Percentiles rank a stretch among this genome's conserved stretches.
These are phyloP conservation scores for Trypanosomatidae sp. DNA, from an alignment of 208 protist genomes.

Conservation along the genomic window DNA sequence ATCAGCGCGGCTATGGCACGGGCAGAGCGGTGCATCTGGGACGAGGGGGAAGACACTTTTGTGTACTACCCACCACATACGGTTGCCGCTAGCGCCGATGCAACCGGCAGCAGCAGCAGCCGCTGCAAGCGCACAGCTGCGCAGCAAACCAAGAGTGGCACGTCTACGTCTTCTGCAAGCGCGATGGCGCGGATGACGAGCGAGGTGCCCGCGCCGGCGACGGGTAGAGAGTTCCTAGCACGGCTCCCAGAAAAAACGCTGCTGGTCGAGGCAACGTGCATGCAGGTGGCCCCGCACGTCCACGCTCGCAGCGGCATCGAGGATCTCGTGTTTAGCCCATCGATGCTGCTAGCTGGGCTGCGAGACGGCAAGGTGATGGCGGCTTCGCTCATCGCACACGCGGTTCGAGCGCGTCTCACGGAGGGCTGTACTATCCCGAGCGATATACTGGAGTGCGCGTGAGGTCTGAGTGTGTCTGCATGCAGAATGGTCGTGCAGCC, in stretches of 20 bases:
- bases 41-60: constrained; percentile 40
- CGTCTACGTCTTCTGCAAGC: constrained; percentile 1
- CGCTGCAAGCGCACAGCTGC: neutral
- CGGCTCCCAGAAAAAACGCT: constrained; percentile 24
- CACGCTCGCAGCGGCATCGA: constrained; percentile 38
- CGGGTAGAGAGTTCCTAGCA: constrained; percentile 12
- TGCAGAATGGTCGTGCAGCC: neutral
- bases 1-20: constrained; percentile 23
- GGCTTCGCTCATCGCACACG: constrained; percentile 51
- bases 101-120: neutral
- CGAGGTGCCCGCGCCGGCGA: constrained; percentile 13
- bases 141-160: neutral
- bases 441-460: constrained; percentile 9
- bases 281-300: constrained; percentile 45
- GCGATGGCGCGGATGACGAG: neutral
- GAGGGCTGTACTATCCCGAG: constrained; percentile 8
- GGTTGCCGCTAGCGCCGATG: neutral
- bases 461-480: neutral
- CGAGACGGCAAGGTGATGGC: constrained; percentile 77
- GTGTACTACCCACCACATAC: constrained; percentile 24
- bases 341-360: constrained; percentile 78
- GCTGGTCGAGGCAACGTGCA: constrained; percentile 32
- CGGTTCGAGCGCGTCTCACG: constrained; percentile 34
- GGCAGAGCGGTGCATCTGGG: constrained; percentile 15
- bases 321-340: constrained; percentile 76